These are phyloP conservation scores for Populus hybrid DNA, from an alignment of 441 rosid genomes.

Conservation along the genomic window DNA sequence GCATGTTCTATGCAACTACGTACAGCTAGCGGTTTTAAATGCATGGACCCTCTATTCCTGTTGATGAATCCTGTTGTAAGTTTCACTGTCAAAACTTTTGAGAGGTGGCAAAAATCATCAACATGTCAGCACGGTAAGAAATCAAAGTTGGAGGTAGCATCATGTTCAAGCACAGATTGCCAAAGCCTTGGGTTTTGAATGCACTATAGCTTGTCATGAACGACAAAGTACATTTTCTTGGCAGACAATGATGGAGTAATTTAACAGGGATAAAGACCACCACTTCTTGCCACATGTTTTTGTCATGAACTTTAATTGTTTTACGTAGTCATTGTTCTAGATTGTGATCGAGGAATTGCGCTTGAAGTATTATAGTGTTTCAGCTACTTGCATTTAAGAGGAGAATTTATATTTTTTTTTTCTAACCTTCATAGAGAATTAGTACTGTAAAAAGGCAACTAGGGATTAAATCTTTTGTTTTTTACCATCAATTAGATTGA, in stretches of 20 bases:
- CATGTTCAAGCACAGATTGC: conserved; percentile 58
- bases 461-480: too few relatives aligned
- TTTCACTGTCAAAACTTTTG: conserved; percentile 46
- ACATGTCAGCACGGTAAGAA: conserved; percentile 55
- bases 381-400: not conserved
- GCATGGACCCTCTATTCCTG: conserved; percentile 64
- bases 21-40: conserved; percentile 69
- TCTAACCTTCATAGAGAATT: not conserved
- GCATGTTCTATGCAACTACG: conserved; percentile 75
- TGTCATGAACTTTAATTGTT: not conserved
- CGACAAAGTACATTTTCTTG: conserved; percentile 71
- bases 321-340: not conserved
- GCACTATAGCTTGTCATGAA: conserved; percentile 61
- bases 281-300: not conserved
- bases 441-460: not conserved
- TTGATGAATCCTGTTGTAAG: conserved; percentile 66
- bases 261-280: not conserved
- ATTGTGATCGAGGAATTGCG: not conserved
- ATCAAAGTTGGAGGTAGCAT: conserved; percentile 63
- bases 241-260: conserved; percentile 54
- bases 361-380: not conserved
- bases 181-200: conserved; percentile 62
- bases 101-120: conserved; percentile 43
- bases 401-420: not conserved
- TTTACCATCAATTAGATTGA: not conserved